These are phyloP conservation scores for Luffa acutangula DNA, from an alignment of 306 rosid genomes.

Conservation along the genomic window DNA sequence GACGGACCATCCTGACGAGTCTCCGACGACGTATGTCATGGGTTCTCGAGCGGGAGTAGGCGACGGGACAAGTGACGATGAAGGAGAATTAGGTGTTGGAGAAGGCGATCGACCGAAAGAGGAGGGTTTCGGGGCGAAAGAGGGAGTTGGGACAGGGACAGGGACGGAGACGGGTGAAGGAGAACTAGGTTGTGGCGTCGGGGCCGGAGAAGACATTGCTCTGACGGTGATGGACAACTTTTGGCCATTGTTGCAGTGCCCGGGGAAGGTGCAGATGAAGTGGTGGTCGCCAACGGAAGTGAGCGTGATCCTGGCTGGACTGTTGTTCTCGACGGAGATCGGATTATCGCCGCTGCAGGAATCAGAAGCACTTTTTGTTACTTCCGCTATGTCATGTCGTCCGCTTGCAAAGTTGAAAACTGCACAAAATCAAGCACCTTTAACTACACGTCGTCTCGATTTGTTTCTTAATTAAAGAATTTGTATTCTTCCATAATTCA, in stretches of 20 bases:
- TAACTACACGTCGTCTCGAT: not conserved
- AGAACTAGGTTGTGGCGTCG: not conserved
- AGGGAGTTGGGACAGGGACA: not conserved
- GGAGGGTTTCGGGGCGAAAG: not conserved
- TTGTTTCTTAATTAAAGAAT: too few species aligned
- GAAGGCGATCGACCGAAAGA: not conserved
- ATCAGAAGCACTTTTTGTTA: conserved; percentile 24
- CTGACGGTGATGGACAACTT: conserved; percentile 14
- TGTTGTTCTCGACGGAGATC: not conserved
- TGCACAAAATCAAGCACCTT: conserved; percentile 7
- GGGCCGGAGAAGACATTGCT: not conserved
- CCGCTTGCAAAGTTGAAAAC: conserved; percentile 39
- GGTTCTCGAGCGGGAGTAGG: not conserved
- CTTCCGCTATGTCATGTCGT: conserved; percentile 45
- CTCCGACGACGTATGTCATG: not conserved
- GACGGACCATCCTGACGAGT: not conserved
- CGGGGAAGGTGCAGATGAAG: conserved; percentile 19
- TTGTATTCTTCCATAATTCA: too few species aligned
- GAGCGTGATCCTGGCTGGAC: not conserved
- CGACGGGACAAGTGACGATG: not conserved
- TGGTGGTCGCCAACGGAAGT: not conserved
- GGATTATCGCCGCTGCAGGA: not conserved
- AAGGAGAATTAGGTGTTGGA: not conserved
- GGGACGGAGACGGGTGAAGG: not conserved
- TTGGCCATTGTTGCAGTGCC: conserved; percentile 21